Conservation (phyloP, 1,284 basidiomycete genomes). For the Ganoderma sp. region DNA sequence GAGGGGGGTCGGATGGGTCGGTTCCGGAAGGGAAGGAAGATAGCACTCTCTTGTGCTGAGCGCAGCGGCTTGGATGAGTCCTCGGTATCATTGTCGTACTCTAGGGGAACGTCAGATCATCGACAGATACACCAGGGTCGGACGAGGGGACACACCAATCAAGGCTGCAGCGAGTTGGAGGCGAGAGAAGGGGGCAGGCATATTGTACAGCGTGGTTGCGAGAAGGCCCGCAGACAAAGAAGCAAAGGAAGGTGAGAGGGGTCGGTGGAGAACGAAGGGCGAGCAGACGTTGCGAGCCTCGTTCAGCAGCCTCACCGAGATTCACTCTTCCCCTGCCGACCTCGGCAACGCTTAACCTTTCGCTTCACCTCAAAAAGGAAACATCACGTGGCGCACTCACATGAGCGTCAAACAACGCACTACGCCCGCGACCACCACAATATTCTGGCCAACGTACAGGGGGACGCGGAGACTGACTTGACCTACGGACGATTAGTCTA, state of each 20-base stretch:
- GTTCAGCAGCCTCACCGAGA: neutral
- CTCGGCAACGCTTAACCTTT: neutral
- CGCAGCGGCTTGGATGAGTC: slow-evolving; percentile 63
- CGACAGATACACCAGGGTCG: neutral
- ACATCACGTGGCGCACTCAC: neutral
- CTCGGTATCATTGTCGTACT: slow-evolving; percentile 81
- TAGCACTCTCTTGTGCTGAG: slow-evolving; percentile 81
- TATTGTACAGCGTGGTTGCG: neutral
- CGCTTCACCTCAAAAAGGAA: neutral
- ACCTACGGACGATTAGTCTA: no score
- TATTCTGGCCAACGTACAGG: no score
- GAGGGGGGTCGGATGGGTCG: slow-evolving; percentile 47
- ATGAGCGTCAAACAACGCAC: neutral
- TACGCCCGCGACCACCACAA: no score
- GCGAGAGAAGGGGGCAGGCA: slow-evolving; percentile 65
- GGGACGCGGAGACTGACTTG: no score
- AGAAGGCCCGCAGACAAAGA: neutral
- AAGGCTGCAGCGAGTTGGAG: slow-evolving; percentile 81
- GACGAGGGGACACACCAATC: slow-evolving; percentile 56
- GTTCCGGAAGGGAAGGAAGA: slow-evolving; percentile 74
- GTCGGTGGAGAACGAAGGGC: neutral
- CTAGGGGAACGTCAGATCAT: slow-evolving; percentile 45
- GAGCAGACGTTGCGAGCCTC: neutral
- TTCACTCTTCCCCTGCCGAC: neutral
- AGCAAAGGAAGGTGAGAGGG: neutral